These are phyloP conservation scores for Geotrichum restrictum DNA, from an alignment of 1,139 yeast species.

Conservation along the genomic window DNA sequence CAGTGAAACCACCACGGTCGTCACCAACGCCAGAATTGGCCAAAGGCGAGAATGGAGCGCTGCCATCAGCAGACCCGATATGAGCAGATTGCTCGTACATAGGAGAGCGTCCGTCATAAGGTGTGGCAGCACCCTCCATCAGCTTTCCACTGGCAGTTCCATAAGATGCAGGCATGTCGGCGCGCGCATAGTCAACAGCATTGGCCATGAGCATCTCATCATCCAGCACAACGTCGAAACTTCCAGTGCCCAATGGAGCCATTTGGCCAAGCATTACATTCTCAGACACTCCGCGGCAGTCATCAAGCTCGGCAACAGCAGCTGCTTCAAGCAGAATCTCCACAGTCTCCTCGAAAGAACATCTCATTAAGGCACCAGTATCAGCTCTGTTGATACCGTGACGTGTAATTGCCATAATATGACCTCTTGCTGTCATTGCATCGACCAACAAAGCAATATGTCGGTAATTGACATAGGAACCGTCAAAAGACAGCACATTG, in stretches of 20 bases:
- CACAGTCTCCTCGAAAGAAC: slow-evolving; percentile 98
- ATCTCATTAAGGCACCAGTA: slow-evolving; percentile 98
- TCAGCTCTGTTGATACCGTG: slow-evolving; percentile 98
- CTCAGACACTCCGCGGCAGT: slow-evolving; percentile 97
- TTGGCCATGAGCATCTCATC: slow-evolving; percentile 76
- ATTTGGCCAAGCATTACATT: slow-evolving; percentile 96
- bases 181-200: slow-evolving; percentile 47
- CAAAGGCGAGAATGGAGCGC: slow-evolving; percentile 73
- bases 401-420: slow-evolving; percentile 97
- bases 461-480: slow-evolving; percentile 97
- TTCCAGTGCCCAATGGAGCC: slow-evolving; percentile 98
- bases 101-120: slow-evolving; percentile 79
- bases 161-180: slow-evolving; percentile 28
- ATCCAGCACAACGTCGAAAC: slow-evolving; percentile 93
- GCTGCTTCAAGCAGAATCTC: slow-evolving; percentile 97
- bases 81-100: slow-evolving; percentile 61
- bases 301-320: slow-evolving; percentile 95
- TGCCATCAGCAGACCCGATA: slow-evolving; percentile 74
- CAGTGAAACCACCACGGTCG: slow-evolving; percentile 86
- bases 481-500: slow-evolving; percentile 97
- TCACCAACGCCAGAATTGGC: slow-evolving; percentile 82
- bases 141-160: slow-evolving; percentile 39
- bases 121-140: slow-evolving; percentile 86
- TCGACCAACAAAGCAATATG: slow-evolving; percentile 97
- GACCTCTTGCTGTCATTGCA: slow-evolving; percentile 98